Base-by-base conservation (phyloP, 148 eudicot species). In the Chenopodium album region DNA sequence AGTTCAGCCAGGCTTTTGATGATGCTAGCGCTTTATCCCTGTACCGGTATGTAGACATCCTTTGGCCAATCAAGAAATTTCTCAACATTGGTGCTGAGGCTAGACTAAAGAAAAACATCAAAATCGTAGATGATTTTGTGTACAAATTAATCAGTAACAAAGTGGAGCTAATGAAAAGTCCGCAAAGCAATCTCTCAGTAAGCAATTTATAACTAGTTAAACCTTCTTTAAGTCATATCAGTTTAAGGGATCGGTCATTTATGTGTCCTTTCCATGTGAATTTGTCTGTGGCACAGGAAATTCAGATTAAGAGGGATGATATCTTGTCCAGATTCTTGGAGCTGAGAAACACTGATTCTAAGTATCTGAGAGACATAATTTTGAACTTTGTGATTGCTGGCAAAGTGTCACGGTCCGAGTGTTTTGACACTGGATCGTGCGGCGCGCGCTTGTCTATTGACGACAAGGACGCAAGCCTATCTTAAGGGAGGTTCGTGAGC, bases 361-460 rank as follows among this genome's bases (percentile, higher is more conserved):
- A 89, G 82, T 94, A 89, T 77, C 87, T 94, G 81, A 79, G 91
- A 54, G 98, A 95, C 79, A 90, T 95, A 79, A 87, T 91, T 23
- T 79, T 95, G 75, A 95, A 85, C 83, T 93, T 95, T 82, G 83
- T 93, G 70, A 90, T 93, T 37, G 54, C 54, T 1, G 54, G 12
- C 54, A 50, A 50, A 50, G 54, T n/a, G n/a, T n/a, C n/a, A n/a
- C n/a, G n/a, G n/a, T n/a, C n/a, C n/a, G n/a, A n/a, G n/a, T n/a
- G n/a, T n/a, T n/a, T n/a, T n/a, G n/a, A n/a, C n/a, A n/a, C n/a
- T n/a, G n/a, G n/a, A n/a, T n/a, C n/a, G n/a, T n/a, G n/a, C n/a
- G n/a, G n/a, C n/a, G n/a, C n/a, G n/a, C n/a, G n/a, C n/a, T n/a
- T n/a, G n/a, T n/a, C n/a, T n/a, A n/a, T n/a, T n/a, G n/a, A n/a